phyloP scores from a whole-genome alignment of 2,329 filamentous ascomycete genomes.

The Penicillium digitatum region DNA sequence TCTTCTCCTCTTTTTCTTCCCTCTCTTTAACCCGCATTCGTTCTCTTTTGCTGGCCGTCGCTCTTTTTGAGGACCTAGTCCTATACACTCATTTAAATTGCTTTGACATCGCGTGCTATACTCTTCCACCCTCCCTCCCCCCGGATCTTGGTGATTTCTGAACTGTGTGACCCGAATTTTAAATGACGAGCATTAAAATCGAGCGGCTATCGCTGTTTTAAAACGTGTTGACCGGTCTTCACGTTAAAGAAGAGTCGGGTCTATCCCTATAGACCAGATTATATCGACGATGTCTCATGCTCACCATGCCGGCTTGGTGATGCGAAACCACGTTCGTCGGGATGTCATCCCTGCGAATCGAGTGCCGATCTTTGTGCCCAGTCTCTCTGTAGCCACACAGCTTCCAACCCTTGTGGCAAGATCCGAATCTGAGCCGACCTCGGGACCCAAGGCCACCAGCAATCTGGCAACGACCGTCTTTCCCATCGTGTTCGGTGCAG shows the following conservation, averaged over 20 bases:
- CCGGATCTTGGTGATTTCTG: not conserved
- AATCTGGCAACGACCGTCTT: slow-evolving; percentile 55
- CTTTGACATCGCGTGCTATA: not conserved
- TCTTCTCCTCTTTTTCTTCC: slow-evolving; percentile 21
- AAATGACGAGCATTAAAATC: slow-evolving; percentile 8
- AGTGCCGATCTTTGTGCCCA: slow-evolving; percentile 23
- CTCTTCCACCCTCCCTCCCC: not conserved
- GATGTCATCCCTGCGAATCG: slow-evolving; percentile 27
- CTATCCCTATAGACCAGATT: not conserved
- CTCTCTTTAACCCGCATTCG: slow-evolving; percentile 15
- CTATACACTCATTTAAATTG: slow-evolving; percentile 5
- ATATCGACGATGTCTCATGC: slow-evolving; percentile 20
- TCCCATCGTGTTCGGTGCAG: slow-evolving; percentile 64
- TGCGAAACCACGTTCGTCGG: slow-evolving; percentile 22
- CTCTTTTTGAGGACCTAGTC: slow-evolving; percentile 24
- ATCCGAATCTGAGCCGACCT: slow-evolving; percentile 20
- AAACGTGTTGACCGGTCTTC: slow-evolving; percentile 10
- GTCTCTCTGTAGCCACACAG: slow-evolving; percentile 6
- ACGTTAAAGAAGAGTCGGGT: not conserved
- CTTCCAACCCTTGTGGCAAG: slow-evolving; percentile 29
- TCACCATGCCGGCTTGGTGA: slow-evolving; percentile 27
- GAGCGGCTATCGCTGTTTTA: slow-evolving; percentile 1
- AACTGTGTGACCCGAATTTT: slow-evolving; percentile 1
- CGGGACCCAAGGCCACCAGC: slow-evolving; percentile 55
- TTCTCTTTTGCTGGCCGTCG: slow-evolving; percentile 24